Conservation (phyloP, 2,329 filamentous ascomycete genomes). For the Diaporthe longicolla region DNA sequence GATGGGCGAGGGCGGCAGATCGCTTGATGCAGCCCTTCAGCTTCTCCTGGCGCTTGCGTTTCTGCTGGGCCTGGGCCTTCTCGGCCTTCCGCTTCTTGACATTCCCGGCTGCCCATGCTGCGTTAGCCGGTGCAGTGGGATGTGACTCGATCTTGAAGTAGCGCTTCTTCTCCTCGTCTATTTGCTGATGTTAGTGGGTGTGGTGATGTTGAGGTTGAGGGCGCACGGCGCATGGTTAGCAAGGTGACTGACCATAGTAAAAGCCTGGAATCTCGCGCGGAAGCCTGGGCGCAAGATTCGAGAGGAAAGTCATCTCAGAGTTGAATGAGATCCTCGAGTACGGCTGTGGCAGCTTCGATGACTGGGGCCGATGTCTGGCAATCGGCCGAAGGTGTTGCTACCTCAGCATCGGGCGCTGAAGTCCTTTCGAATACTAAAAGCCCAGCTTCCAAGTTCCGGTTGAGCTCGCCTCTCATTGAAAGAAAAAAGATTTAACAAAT, state of each 20-base stretch:
- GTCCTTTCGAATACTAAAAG: neutral
- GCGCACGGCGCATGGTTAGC: neutral
- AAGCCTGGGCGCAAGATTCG: slow-evolving; percentile 14
- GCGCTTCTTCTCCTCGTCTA: slow-evolving; percentile 71
- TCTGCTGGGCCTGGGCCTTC: slow-evolving; percentile 53
- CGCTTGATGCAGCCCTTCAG: slow-evolving; percentile 51
- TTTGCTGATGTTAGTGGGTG: neutral
- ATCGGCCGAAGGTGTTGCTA: neutral
- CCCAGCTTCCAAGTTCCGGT: neutral
- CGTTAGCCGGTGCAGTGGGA: slow-evolving; percentile 59
- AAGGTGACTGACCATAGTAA: slow-evolving; percentile 41
- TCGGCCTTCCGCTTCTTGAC: slow-evolving; percentile 63
- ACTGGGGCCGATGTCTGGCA: neutral
- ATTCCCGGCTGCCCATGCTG: slow-evolving; percentile 68
- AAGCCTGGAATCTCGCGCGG: slow-evolving; percentile 42
- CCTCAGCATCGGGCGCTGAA: neutral
- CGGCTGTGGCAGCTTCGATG: neutral
- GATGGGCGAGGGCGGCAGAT: slow-evolving; percentile 49
- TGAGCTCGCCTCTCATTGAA: neutral
- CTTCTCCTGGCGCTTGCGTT: slow-evolving; percentile 36
- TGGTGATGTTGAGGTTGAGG: neutral
- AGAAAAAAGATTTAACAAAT: neutral
- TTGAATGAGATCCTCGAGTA: neutral
- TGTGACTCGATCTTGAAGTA: slow-evolving; percentile 78
- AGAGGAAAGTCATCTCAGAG: neutral